These are phyloP conservation scores for Penicillium dipodomyicola DNA, from an alignment of 495 filamentous ascomycete species.

Conservation along the genomic window DNA sequence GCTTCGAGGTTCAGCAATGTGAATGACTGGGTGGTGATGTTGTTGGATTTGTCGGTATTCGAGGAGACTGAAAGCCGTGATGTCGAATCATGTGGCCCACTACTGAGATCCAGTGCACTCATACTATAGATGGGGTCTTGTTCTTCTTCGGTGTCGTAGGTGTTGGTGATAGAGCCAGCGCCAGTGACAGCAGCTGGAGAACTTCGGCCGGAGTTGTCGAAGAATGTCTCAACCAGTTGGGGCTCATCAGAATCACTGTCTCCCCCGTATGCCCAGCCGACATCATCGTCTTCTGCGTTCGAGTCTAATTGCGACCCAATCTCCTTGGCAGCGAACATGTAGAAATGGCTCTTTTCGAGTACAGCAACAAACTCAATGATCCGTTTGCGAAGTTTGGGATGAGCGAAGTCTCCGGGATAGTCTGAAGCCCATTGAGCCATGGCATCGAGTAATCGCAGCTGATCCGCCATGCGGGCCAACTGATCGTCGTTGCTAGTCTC, in stretches of 20 bases:
- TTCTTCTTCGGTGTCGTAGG: conserved; percentile 36
- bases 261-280: conserved; percentile 64
- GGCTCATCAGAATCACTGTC: conserved; percentile 55
- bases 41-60: conserved; percentile 39
- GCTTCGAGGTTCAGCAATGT: conserved; percentile 60
- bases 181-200: conserved; percentile 40
- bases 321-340: conserved; percentile 78
- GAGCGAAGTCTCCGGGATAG: conserved; percentile 90
- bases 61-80: conserved; percentile 44
- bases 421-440: conserved; percentile 84
- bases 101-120: conserved; percentile 44
- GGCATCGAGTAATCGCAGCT: conserved; percentile 78
- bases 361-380: conserved; percentile 69
- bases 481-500: conserved; percentile 58
- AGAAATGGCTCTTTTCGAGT: conserved; percentile 67
- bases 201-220: conserved; percentile 39
- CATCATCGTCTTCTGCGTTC: conserved; percentile 73
- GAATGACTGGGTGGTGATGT: conserved; percentile 43
- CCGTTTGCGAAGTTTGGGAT: conserved; percentile 66
- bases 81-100: conserved; percentile 38
- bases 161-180: conserved; percentile 18
- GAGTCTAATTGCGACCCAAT: conserved; percentile 66
- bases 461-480: conserved; percentile 69
- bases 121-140: conserved; percentile 46
- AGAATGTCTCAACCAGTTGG: conserved; percentile 36